Evolutionary conservation across 2,329 filamentous ascomycete genomes (phyloP).

Genomic region (Didymella arachidicola): DNA sequence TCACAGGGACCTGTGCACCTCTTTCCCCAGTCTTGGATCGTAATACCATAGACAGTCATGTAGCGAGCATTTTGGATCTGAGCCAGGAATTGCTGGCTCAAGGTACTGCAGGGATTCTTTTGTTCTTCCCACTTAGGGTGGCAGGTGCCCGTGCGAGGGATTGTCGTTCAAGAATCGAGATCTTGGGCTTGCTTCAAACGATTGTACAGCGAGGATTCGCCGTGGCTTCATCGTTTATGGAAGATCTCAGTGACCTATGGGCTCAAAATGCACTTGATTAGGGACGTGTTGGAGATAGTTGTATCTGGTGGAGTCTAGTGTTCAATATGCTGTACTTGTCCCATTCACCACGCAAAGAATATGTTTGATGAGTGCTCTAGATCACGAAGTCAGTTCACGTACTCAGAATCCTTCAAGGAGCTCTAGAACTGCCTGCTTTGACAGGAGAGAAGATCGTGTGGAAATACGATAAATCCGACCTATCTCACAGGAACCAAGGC

Average conservation of each 20-base stretch:
- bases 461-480: no score
- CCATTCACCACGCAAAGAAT: no score
- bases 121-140: conserved; percentile 41
- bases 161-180: neutral
- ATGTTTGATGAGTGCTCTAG: no score
- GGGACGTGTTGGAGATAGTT: no score
- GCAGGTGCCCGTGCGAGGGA: conserved; percentile 34
- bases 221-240: neutral
- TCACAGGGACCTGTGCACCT: conserved; percentile 22
- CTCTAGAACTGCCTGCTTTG: no score
- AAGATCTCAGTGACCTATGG: neutral
- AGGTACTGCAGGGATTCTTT: conserved; percentile 31
- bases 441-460: no score
- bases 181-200: neutral
- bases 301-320: no score
- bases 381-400: no score
- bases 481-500: no score
- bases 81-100: conserved; percentile 26
- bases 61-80: conserved; percentile 30
- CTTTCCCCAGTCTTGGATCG: conserved; percentile 27
- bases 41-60: conserved; percentile 25
- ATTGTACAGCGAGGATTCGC: neutral
- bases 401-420: no score
- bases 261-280: neutral
- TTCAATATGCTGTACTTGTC: no score